phyloP scores from a whole-genome alignment of 495 filamentous ascomycete species.

The Darksidea phi region DNA sequence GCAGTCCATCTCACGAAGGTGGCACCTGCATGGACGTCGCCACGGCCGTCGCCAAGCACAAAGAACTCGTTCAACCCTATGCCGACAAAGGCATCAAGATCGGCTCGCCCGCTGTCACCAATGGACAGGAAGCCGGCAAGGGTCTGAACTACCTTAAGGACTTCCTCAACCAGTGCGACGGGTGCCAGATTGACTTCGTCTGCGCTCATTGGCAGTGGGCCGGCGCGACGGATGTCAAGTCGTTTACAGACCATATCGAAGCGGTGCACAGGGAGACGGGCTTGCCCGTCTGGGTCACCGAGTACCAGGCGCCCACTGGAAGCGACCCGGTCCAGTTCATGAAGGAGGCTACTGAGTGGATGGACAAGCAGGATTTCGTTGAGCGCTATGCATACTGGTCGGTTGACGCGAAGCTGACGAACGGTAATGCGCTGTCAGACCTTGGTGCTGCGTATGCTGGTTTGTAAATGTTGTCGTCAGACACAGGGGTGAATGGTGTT shows the following conservation, averaged over 20 bases:
- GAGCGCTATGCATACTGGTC: conserved; percentile 87
- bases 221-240: conserved; percentile 21
- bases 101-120: conserved; percentile 18
- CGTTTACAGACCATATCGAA: conserved; percentile 40
- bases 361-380: conserved; percentile 65
- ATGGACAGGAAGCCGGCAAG: neutral
- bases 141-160: conserved; percentile 7
- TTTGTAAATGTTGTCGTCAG: neutral
- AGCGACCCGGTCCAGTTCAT: conserved; percentile 57
- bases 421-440: neutral
- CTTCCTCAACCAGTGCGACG: conserved; percentile 11
- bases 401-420: conserved; percentile 39
- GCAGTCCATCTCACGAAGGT: conserved; percentile 40
- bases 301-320: conserved; percentile 58
- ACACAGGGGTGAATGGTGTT: too few species aligned
- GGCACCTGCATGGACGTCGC: conserved; percentile 44
- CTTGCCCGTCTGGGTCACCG: conserved; percentile 73
- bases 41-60: neutral
- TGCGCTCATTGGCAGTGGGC: conserved; percentile 33
- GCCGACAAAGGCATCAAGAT: neutral
- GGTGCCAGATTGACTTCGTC: conserved; percentile 19
- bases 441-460: conserved; percentile 19
- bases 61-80: neutral
- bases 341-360: conserved; percentile 57
- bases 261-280: conserved; percentile 46